Evolutionary conservation across 163 green algal genomes (phyloP).

Genomic region (Scenedesmus sp.): DNA sequence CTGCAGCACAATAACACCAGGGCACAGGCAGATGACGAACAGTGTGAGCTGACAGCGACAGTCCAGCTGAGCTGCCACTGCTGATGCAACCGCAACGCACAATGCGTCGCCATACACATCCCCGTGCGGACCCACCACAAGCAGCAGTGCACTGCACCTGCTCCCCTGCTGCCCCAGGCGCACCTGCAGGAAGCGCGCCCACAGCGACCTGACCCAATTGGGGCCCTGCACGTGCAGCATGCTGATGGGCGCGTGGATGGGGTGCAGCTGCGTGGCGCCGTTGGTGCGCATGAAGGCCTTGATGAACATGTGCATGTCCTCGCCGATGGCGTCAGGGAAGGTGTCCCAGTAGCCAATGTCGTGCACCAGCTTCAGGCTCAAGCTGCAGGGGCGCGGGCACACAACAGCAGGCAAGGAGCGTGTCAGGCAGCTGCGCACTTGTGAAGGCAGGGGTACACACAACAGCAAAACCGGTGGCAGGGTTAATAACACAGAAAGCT

Average conservation of each 20-base stretch:
- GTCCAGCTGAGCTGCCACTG: not conserved
- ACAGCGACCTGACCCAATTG: constrained; percentile 17
- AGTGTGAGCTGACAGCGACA: not conserved
- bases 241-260: constrained; percentile 53
- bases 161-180: not conserved
- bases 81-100: no score
- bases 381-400: constrained; percentile 18
- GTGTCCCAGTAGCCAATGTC: constrained; percentile 55
- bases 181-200: constrained; percentile 53
- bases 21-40: not conserved
- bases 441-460: no score
- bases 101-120: no score
- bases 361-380: constrained; percentile 44
- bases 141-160: not conserved
- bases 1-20: constrained; percentile 27
- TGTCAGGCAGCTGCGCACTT: no score
- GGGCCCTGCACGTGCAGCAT: constrained; percentile 44
- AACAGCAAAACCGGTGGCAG: no score
- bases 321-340: constrained; percentile 54
- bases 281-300: constrained; percentile 52
- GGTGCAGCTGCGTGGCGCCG: constrained; percentile 31
- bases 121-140: no score
- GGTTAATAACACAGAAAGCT: no score
- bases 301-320: constrained; percentile 60
- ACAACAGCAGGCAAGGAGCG: not conserved